Conservation (phyloP, 352 stramenopile genomes). For the Pythium aristosporum region DNA sequence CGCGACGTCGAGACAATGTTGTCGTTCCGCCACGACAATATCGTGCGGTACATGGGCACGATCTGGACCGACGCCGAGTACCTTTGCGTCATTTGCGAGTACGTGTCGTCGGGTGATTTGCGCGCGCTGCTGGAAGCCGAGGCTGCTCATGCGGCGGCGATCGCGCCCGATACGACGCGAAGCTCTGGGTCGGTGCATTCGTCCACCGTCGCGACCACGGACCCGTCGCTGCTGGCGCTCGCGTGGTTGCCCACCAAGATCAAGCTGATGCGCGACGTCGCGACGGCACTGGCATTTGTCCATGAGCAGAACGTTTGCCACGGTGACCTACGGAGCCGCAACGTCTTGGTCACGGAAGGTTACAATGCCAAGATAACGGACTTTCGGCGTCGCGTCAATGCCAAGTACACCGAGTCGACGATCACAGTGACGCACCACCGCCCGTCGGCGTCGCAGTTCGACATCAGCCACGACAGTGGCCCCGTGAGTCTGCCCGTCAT, state of each 20-base stretch:
- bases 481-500: slow-evolving; percentile 35
- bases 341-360: slow-evolving; percentile 58
- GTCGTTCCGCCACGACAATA: slow-evolving; percentile 57
- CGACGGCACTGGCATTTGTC: slow-evolving; percentile 47
- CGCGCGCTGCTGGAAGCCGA: slow-evolving; percentile 52
- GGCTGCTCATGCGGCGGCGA: slow-evolving; percentile 16
- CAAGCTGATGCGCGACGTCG: slow-evolving; percentile 60
- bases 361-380: slow-evolving; percentile 66
- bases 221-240: slow-evolving; percentile 1
- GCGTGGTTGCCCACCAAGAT: slow-evolving; percentile 41
- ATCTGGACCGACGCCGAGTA: slow-evolving; percentile 69
- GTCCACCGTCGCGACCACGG: neutral
- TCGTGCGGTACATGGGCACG: slow-evolving; percentile 67
- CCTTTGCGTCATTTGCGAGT: slow-evolving; percentile 71
- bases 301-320: slow-evolving; percentile 56
- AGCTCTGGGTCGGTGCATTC: neutral
- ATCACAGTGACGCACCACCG: slow-evolving; percentile 17
- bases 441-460: no score
- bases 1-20: slow-evolving; percentile 69
- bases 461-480: neutral
- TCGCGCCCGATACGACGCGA: neutral
- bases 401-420: slow-evolving; percentile 29
- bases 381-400: slow-evolving; percentile 37
- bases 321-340: slow-evolving; percentile 63
- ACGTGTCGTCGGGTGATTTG: slow-evolving; percentile 58